These are phyloP conservation scores for Polytolypa hystricis DNA, from an alignment of 2,329 filamentous ascomycete species.

Conservation along the genomic window DNA sequence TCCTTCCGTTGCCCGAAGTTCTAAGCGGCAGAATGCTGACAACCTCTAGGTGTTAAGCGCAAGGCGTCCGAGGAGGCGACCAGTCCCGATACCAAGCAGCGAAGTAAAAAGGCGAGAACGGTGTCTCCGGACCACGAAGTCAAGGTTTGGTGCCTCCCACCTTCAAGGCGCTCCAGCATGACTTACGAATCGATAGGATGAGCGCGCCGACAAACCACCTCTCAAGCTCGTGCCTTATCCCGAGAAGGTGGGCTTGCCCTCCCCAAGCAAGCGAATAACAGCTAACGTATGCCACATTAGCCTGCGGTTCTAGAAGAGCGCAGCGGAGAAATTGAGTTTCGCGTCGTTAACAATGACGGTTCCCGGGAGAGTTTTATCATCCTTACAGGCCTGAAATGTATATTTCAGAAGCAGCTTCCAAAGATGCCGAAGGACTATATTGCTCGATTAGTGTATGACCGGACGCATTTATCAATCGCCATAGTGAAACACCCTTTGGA, in stretches of 20 bases:
- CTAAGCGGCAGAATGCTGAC: no score
- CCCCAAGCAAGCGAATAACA: constrained; percentile 1
- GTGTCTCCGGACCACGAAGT: constrained; percentile 31
- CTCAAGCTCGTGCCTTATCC: constrained; percentile 69
- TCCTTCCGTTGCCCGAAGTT: background rate
- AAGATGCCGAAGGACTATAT: constrained; percentile 99
- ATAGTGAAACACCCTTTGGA: constrained; percentile 95
- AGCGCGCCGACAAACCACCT: constrained; percentile 37
- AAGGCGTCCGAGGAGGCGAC: constrained; percentile 40
- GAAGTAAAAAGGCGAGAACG: constrained; percentile 39
- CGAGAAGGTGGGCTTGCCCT: constrained; percentile 55
- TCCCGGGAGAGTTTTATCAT: constrained; percentile 82
- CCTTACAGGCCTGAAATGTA: constrained; percentile 88
- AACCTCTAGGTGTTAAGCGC: constrained; percentile 30
- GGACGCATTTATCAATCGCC: constrained; percentile 89
- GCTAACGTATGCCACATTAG: constrained; percentile 27
- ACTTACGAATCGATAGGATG: constrained; percentile 17
- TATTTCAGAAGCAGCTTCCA: constrained; percentile 95
- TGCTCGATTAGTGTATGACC: constrained; percentile 90
- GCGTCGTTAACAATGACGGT: constrained; percentile 95
- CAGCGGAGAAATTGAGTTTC: constrained; percentile 88
- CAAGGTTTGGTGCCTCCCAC: constrained; percentile 17
- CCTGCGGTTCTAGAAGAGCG: constrained; percentile 89
- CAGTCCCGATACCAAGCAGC: constrained; percentile 30
- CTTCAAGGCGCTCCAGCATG: background rate